A percentile compares a stretch with the other conserved stretches of the same genome.
These are phyloP conservation scores for Carex pumila DNA, from an alignment of 176 grass and related monocot genomes.

Conservation along the genomic window DNA sequence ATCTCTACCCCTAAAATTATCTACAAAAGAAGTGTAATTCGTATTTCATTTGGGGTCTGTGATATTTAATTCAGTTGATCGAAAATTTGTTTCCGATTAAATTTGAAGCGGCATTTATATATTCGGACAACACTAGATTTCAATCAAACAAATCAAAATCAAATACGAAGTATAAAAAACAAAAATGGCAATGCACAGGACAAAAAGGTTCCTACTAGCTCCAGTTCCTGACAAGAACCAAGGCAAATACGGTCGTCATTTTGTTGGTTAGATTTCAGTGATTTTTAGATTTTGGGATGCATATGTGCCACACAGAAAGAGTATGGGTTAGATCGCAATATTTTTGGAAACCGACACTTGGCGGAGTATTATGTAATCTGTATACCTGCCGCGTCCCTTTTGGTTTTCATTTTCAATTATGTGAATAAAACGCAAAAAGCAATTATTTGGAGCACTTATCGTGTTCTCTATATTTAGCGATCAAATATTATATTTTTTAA, in stretches of 20 bases:
- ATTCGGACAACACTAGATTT: background rate
- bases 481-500: too few species aligned
- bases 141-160: background rate
- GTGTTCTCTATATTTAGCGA: too few species aligned
- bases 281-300: background rate
- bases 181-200: too few species aligned
- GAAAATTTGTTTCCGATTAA: too few species aligned
- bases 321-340: background rate
- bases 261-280: background rate
- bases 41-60: too few species aligned
- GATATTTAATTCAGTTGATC: too few species aligned
- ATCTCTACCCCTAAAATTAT: too few species aligned
- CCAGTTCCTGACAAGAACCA: background rate
- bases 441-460: too few species aligned
- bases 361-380: background rate
- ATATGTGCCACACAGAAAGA: background rate
- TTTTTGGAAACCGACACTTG: background rate
- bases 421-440: background rate
- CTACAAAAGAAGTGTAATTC: too few species aligned
- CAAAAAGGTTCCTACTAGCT: background rate
- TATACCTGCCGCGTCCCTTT: background rate
- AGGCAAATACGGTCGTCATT: background rate
- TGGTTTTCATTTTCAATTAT: background rate
- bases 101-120: too few species aligned
- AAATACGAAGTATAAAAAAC: background rate